A percentile compares a stretch with the other conserved stretches of the same genome.
Conservation (phyloP, 139 green algal genomes). For the Picochlorum sp. region DNA sequence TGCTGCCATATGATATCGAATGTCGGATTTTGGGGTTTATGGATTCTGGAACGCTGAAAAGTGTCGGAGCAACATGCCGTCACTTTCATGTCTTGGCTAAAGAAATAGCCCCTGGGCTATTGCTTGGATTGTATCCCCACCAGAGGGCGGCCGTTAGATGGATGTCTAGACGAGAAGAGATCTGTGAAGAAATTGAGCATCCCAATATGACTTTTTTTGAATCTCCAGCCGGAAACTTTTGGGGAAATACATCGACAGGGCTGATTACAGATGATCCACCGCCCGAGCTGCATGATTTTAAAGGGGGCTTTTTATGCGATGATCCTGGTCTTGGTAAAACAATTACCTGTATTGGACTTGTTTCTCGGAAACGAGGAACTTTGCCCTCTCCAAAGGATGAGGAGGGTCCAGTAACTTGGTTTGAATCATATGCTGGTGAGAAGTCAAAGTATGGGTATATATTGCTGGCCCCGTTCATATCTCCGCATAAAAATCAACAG, state of each 20-base stretch:
- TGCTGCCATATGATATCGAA: background rate
- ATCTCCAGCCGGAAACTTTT: slow-evolving; percentile 13
- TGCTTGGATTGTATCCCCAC: slow-evolving; percentile 49
- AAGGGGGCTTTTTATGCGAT: slow-evolving; percentile 82
- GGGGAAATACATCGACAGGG: slow-evolving; percentile 26
- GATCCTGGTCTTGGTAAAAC: slow-evolving; percentile 92
- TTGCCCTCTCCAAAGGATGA: slow-evolving; percentile 18
- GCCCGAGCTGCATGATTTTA: slow-evolving; percentile 23
- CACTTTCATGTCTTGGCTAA: slow-evolving; percentile 11
- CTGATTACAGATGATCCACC: slow-evolving; percentile 12
- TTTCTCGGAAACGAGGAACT: slow-evolving; percentile 53
- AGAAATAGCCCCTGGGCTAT: slow-evolving; percentile 38
- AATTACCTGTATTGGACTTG: slow-evolving; percentile 62
- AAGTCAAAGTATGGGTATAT: background rate
- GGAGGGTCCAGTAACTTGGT: background rate
- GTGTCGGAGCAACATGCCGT: slow-evolving; percentile 17
- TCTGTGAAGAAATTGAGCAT: slow-evolving; percentile 2
- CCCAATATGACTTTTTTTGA: slow-evolving; percentile 23
- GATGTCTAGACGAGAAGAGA: slow-evolving; percentile 50
- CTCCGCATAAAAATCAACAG: background rate
- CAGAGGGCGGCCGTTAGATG: slow-evolving; percentile 49
- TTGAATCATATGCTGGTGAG: background rate
- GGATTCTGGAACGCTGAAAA: slow-evolving; percentile 12
- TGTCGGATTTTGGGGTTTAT: slow-evolving; percentile 12
- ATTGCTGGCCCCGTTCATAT: background rate